phyloP scores from a whole-genome alignment of 805 yeast species.

The Clavispora asparagi region DNA sequence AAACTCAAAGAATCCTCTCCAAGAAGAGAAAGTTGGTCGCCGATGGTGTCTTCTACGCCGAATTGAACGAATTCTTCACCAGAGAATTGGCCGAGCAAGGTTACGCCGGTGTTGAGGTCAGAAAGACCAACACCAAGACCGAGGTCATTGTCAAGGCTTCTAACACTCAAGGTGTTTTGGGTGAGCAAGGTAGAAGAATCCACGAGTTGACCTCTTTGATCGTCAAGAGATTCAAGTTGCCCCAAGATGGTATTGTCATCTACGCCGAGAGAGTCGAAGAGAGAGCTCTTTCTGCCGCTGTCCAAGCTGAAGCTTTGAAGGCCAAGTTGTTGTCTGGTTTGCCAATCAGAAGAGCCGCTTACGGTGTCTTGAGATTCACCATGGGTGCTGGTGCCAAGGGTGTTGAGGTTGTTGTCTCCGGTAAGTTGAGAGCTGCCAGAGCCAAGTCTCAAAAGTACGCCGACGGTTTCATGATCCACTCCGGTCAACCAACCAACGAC shows the following conservation, averaged over 20 bases:
- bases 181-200: constrained; percentile 99
- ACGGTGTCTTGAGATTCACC: constrained; percentile 99
- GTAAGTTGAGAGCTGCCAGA: constrained; percentile 99
- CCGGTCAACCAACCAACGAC: constrained; percentile 99
- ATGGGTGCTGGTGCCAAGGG: constrained; percentile 99
- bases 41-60: constrained; percentile 99
- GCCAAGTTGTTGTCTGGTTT: constrained; percentile 98
- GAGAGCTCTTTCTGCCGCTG: constrained; percentile 99
- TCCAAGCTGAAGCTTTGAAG: constrained; percentile 98
- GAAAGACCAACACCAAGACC: constrained; percentile 96
- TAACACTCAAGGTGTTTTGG: constrained; percentile 96
- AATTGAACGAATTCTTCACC: constrained; percentile 99
- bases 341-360: constrained; percentile 99
- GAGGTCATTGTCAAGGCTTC: constrained; percentile 99
- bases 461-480: constrained; percentile 99
- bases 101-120: constrained; percentile 99
- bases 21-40: constrained; percentile 99
- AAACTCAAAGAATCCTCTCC: constrained; percentile 54
- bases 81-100: constrained; percentile 99
- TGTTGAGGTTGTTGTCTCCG: constrained; percentile 99
- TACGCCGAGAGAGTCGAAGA: constrained; percentile 99
- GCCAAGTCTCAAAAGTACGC: constrained; percentile 99
- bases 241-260: constrained; percentile 88
- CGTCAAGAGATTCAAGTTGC: constrained; percentile 97
- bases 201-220: constrained; percentile 96